Evolutionary conservation across 495 filamentous ascomycete species (phyloP).

Genomic region (Aspergillus ostianus): DNA sequence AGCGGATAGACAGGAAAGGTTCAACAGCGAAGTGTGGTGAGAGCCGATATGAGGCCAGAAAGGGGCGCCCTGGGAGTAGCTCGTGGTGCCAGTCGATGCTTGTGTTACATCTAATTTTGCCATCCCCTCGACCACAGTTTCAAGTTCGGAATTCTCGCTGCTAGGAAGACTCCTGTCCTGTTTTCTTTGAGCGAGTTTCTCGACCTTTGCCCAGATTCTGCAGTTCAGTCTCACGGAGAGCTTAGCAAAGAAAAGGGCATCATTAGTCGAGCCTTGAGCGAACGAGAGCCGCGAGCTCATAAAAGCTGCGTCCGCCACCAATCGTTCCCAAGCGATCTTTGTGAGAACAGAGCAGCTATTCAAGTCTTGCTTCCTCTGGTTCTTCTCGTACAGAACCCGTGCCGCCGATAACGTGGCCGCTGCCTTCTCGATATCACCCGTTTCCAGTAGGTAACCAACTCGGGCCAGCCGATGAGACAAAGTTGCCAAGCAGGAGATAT

Average conservation of each 20-base stretch:
- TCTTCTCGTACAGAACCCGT: conserved; percentile 35
- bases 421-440: conserved; percentile 61
- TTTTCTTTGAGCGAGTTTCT: conserved; percentile 45
- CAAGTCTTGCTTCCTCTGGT: conserved; percentile 31
- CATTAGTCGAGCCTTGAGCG: conserved; percentile 59
- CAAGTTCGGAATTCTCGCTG: conserved; percentile 33
- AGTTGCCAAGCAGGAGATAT: conserved; percentile 39
- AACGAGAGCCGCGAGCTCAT: conserved; percentile 64
- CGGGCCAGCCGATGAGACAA: conserved; percentile 66
- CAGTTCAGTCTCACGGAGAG: conserved; percentile 64
- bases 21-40: conserved; percentile 64
- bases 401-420: conserved; percentile 30
- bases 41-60: conserved; percentile 80
- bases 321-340: conserved; percentile 45
- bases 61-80: conserved; percentile 55
- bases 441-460: conserved; percentile 70
- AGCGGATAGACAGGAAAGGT: conserved; percentile 73
- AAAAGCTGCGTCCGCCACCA: conserved; percentile 52
- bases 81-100: conserved; percentile 21
- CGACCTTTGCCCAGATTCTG: conserved; percentile 69
- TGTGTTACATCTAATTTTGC: conserved; percentile 39
- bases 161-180: conserved; percentile 27
- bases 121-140: conserved; percentile 42
- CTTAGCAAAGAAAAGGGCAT: conserved; percentile 65
- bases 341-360: conserved; percentile 25